Evolutionary conservation across 352 stramenopile genomes (phyloP).

Genomic region (Globisporangium perplexum): DNA sequence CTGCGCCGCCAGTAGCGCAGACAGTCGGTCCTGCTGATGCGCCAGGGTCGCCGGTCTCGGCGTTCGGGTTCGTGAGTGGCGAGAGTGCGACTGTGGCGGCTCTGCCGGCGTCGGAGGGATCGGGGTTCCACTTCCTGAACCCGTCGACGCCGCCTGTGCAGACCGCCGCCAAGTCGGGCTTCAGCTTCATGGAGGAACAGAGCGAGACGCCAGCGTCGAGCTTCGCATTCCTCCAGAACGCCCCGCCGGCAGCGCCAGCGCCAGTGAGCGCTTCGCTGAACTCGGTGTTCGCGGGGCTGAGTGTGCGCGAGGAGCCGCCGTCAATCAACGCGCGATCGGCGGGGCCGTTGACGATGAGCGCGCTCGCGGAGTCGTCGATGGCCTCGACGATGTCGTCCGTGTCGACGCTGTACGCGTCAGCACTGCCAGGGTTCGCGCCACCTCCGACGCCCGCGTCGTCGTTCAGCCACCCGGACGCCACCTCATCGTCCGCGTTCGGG

Average conservation of each 20-base stretch:
- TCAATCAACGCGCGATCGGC: conserved; percentile 28
- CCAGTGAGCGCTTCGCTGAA: conserved; percentile 13
- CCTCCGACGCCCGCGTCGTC: conserved; percentile 13
- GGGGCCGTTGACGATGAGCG: conserved; percentile 37
- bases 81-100: conserved; percentile 12
- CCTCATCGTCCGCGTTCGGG: conserved; percentile 38
- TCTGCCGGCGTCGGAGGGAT: conserved; percentile 12
- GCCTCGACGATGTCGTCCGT: conserved; percentile 20
- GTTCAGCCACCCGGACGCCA: not conserved
- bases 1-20: not conserved
- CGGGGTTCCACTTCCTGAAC: conserved; percentile 41
- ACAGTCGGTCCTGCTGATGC: not conserved
- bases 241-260: conserved; percentile 1
- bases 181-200: conserved; percentile 34
- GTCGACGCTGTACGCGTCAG: conserved; percentile 5
- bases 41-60: conserved; percentile 27
- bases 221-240: conserved; percentile 26
- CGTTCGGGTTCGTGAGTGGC: conserved; percentile 48
- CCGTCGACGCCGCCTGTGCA: conserved; percentile 15
- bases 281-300: conserved; percentile 57
- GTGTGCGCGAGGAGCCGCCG: conserved; percentile 22
- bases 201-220: conserved; percentile 17
- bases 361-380: conserved; percentile 21
- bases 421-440: conserved; percentile 1
- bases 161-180: conserved; percentile 18